phyloP scores from a whole-genome alignment of 2,329 filamentous ascomycete species.

The Colletotrichum orchidophilum region DNA sequence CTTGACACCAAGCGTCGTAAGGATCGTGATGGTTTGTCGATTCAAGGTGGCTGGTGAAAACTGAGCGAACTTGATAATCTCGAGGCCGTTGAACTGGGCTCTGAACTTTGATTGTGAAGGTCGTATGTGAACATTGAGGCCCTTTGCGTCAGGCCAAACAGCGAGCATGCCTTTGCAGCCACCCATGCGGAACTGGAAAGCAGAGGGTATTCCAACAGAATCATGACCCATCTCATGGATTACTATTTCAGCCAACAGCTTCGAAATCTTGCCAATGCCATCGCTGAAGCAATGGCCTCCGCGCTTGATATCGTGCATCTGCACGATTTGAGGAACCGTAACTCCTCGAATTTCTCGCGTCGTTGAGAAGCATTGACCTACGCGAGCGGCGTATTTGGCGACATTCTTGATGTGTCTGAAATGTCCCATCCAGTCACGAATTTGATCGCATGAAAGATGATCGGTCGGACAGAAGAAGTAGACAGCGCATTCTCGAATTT shows the following conservation, averaged over 20 bases:
- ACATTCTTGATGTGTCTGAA: constrained; percentile 83
- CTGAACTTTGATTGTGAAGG: constrained; percentile 90
- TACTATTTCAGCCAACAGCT: constrained; percentile 77
- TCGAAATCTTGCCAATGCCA: constrained; percentile 92
- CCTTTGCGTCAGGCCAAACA: constrained; percentile 74
- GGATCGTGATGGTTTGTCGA: constrained; percentile 87
- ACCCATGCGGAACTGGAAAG: constrained; percentile 90
- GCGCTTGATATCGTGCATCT: constrained; percentile 75
- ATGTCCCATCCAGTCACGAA: constrained; percentile 86
- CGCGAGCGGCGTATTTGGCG: constrained; percentile 88
- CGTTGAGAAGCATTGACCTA: constrained; percentile 96
- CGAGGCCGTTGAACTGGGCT: constrained; percentile 75
- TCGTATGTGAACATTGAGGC: constrained; percentile 78
- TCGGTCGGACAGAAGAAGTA: constrained; percentile 88
- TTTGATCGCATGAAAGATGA: constrained; percentile 75
- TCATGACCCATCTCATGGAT: constrained; percentile 72
- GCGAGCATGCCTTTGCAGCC: constrained; percentile 92
- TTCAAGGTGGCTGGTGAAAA: constrained; percentile 85
- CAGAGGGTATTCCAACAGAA: constrained; percentile 72
- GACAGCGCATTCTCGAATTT: constrained; percentile 89
- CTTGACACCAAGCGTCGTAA: constrained; percentile 79
- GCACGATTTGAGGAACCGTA: constrained; percentile 65
- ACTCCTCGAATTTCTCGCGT: constrained; percentile 78
- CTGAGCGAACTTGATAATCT: constrained; percentile 85
- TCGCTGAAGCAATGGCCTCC: constrained; percentile 84